A percentile compares a stretch with the other conserved stretches of the same genome.
Evolutionary conservation across 2,329 filamentous ascomycete genomes (phyloP).

Genomic region (Raffaelea albimanens): DNA sequence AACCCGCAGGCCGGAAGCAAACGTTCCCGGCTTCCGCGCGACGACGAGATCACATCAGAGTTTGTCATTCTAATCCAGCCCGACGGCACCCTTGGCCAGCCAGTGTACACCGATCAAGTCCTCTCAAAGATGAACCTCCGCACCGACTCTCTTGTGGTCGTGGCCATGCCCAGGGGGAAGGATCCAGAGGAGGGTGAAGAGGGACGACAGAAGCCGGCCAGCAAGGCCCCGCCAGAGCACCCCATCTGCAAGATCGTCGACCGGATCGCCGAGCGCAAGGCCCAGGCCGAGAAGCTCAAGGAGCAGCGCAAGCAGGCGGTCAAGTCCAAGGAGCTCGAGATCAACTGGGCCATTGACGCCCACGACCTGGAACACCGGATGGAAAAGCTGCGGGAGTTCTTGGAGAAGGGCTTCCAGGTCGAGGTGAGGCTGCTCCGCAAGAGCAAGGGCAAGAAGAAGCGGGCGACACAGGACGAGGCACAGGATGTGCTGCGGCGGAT

Average conservation of each 20-base stretch:
- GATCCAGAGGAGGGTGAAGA: constrained; percentile 1
- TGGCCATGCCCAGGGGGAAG: constrained; percentile 24
- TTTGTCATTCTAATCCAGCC: constrained; percentile 22
- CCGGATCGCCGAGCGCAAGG: constrained; percentile 39
- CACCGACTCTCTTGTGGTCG: constrained; percentile 30
- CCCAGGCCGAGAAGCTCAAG: constrained; percentile 32
- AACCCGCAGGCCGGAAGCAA: background rate
- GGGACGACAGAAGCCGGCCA: background rate
- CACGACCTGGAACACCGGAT: constrained; percentile 69
- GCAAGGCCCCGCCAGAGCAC: constrained; percentile 10
- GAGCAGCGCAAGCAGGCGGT: constrained; percentile 26
- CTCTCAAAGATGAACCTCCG: constrained; percentile 27
- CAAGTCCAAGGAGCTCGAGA: constrained; percentile 66
- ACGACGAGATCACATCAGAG: constrained; percentile 33
- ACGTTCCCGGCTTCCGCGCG: constrained; percentile 25
- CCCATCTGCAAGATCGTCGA: constrained; percentile 66
- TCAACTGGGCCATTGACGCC: constrained; percentile 77
- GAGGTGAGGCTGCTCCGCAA: constrained; percentile 59
- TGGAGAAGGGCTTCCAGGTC: constrained; percentile 66
- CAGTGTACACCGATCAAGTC: constrained; percentile 27
- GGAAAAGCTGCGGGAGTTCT: constrained; percentile 56
- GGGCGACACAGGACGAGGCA: constrained; percentile 52
- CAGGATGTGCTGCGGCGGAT: constrained; percentile 40
- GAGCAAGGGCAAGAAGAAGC: constrained; percentile 51
- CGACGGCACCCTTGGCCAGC: constrained; percentile 28